Conservation (phyloP, 495 filamentous ascomycete genomes). For the Podospora appendiculata region DNA sequence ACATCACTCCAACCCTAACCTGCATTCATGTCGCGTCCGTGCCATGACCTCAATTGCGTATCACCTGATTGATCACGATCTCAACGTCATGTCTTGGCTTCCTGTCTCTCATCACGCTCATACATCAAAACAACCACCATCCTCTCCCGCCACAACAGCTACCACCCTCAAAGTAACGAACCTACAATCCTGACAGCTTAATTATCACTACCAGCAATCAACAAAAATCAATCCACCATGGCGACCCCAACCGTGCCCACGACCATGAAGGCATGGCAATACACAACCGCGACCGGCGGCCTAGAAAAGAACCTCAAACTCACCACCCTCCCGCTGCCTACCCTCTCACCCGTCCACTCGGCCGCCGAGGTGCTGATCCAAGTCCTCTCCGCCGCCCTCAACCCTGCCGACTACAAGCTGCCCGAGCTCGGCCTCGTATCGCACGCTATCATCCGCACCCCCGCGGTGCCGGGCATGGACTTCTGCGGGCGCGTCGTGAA, state of each 20-base stretch:
- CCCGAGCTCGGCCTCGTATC: constrained; percentile 43
- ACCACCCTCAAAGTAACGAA: too few relatives aligned
- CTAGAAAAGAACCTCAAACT: constrained; percentile 53
- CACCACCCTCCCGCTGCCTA: constrained; percentile 31
- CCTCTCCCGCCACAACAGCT: not conserved
- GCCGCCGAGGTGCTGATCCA: constrained; percentile 47
- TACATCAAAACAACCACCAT: not conserved
- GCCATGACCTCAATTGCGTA: too few relatives aligned
- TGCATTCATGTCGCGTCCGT: too few relatives aligned
- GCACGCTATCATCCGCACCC: constrained; percentile 30
- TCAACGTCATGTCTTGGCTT: too few relatives aligned
- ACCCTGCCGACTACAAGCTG: constrained; percentile 67
- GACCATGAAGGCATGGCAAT: constrained; percentile 61
- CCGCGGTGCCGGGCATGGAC: constrained; percentile 55
- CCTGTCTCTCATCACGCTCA: not conserved
- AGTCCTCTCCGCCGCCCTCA: constrained; percentile 48
- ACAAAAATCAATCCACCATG: not conserved
- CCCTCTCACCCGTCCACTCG: constrained; percentile 20
- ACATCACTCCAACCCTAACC: too few relatives aligned
- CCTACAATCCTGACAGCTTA: too few relatives aligned
- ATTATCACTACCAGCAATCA: not conserved
- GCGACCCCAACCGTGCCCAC: constrained; percentile 8
- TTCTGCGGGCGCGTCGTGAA: constrained; percentile 52
- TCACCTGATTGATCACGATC: too few relatives aligned
- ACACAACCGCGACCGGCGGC: constrained; percentile 35